phyloP scores from a whole-genome alignment of 441 rosid genomes.

The Euphorbia corollata region DNA sequence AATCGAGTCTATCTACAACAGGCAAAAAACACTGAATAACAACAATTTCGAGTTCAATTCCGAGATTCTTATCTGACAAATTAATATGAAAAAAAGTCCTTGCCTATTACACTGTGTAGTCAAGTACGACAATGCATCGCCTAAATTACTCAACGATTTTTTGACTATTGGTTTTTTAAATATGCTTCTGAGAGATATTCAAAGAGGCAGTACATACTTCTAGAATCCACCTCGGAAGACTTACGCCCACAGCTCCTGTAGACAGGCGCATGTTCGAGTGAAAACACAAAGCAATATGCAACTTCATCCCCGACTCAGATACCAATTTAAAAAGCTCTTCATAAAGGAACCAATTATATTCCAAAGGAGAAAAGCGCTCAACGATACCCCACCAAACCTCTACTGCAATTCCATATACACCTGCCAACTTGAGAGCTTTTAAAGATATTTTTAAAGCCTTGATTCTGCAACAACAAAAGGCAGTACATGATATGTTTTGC shows the following conservation, averaged over 20 bases:
- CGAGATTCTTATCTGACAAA: neutral
- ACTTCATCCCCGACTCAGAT: conserved; percentile 47
- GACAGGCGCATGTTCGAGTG: conserved; percentile 43
- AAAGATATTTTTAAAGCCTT: conserved; percentile 54
- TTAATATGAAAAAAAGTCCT: neutral
- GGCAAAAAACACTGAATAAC: neutral
- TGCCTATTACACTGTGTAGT: neutral
- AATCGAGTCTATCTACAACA: neutral
- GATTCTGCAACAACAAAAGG: conserved; percentile 45
- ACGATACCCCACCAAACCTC: conserved; percentile 74
- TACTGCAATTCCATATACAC: conserved; percentile 58
- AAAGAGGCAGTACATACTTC: conserved; percentile 4
- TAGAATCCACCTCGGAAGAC: conserved; percentile 55
- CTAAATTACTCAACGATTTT: neutral
- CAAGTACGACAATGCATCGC: neutral
- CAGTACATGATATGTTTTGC: conserved; percentile 16
- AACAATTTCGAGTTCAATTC: neutral
- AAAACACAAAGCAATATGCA: conserved; percentile 54
- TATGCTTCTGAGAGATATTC: neutral
- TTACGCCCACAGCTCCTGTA: conserved; percentile 39
- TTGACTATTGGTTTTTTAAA: neutral
- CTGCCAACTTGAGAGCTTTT: conserved; percentile 61
- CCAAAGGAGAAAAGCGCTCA: conserved; percentile 47
- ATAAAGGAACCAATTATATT: conserved; percentile 52
- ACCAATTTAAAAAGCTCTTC: conserved; percentile 50